Base-by-base conservation (phyloP, 2,329 filamentous ascomycete genomes). In the Aaosphaeria pasadenensis region DNA sequence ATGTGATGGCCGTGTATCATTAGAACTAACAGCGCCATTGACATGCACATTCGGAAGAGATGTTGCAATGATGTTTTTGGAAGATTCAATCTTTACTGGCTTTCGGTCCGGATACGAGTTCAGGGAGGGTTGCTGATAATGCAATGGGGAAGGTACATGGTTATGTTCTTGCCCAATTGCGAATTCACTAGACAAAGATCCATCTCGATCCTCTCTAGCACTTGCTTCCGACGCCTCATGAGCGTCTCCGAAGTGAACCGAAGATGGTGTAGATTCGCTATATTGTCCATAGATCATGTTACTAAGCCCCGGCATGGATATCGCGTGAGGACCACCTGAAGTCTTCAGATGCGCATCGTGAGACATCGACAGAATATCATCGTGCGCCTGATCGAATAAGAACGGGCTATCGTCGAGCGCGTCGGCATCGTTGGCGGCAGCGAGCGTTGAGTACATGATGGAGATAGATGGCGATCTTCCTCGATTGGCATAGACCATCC, bases 241-340 rank as follows among this genome's bases (percentile, higher is more conserved):
- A 42, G 54, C 53, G 48, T 71, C 67, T 49, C 64, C 64, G 46
- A 66, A 66, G 51, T 71, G 69, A 56, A 68, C 61, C 54, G 70
- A 72, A 50, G 70, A 72, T 50, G 65, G 55, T 47, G 60, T 63
- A 30, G 70, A 71, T 56, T 71, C 69, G 58, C 63, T 63, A 63
- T 71, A 72, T 48, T 58, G 66, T 48, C 58, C 54, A 49, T 54
- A 60, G 42, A 55, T 43, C 38, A 71, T 51, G 55, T 62, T 62
- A 56, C 66, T 62, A 59, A 71, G 64, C 51, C 58, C 60, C 45
- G 62, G 49, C 51, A 69, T 64, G 31, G 63, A 53, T 46, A 58
- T 50, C 28, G 51, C 46, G 44, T 51, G 46, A 51, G 58, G 54
- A 42, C 60, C 57, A 36, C 17, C 17, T 44, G 59, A 54, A 46